Percentiles rank a stretch among this genome's conserved stretches.
phyloP scores from a whole-genome alignment of 2,329 filamentous ascomycete species.

The Fusarium nurragi region DNA sequence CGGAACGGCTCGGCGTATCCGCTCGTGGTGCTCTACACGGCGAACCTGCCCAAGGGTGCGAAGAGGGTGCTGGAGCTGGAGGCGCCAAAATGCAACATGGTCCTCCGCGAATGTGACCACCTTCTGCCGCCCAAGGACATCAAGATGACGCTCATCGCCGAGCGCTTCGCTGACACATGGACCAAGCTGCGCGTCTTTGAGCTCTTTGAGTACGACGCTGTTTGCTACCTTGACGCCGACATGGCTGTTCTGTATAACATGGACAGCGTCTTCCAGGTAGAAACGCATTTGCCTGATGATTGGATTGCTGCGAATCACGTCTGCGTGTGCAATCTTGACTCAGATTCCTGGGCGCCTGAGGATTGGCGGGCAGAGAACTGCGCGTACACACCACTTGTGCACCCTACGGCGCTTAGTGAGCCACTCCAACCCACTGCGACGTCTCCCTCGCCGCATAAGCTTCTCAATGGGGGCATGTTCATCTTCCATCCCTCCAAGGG shows the following conservation, averaged over 20 bases:
- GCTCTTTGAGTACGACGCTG: slow-evolving; percentile 33
- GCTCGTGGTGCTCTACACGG: slow-evolving; percentile 32
- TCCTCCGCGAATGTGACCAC: slow-evolving; percentile 18
- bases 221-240: slow-evolving; percentile 37
- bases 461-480: slow-evolving; percentile 39
- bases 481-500: slow-evolving; percentile 30
- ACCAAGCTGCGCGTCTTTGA: slow-evolving; percentile 37
- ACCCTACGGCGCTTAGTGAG: slow-evolving; percentile 17
- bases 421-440: slow-evolving; percentile 14
- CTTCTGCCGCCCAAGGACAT: slow-evolving; percentile 23
- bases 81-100: slow-evolving; percentile 26
- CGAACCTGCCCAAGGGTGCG: slow-evolving; percentile 11
- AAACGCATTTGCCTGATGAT: slow-evolving; percentile 23
- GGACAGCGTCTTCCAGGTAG: slow-evolving; percentile 27
- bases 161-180: slow-evolving; percentile 36
- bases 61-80: slow-evolving; percentile 25
- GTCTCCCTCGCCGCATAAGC: slow-evolving; percentile 15
- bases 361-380: slow-evolving; percentile 36
- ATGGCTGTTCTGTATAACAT: slow-evolving; percentile 37
- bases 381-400: slow-evolving; percentile 33
- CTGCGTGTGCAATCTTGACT: slow-evolving; percentile 38
- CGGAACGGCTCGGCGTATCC: slow-evolving; percentile 23
- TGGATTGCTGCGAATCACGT: slow-evolving; percentile 39
- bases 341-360: slow-evolving; percentile 33
- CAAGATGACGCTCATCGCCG: slow-evolving; percentile 34